These are phyloP conservation scores for Cystobasidiopsis lactophilus DNA, from an alignment of 768 basidiomycete genomes.

Conservation along the genomic window DNA sequence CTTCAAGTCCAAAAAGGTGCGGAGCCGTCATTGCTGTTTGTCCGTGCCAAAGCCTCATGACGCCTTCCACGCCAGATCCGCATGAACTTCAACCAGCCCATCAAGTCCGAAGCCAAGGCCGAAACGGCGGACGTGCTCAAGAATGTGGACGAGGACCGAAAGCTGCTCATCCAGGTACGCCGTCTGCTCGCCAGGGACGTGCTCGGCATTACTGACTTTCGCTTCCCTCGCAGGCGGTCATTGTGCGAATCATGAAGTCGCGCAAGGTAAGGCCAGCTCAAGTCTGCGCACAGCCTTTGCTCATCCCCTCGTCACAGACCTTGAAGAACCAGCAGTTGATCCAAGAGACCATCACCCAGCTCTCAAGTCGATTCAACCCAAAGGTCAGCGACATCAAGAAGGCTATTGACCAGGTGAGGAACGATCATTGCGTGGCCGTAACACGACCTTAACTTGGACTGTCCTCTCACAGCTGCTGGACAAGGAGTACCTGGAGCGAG, in stretches of 20 bases:
- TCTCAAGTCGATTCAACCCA: slow-evolving; percentile 67
- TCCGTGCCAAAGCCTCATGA: neutral
- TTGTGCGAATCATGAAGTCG: slow-evolving; percentile 59
- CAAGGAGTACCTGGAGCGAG: slow-evolving; percentile 93
- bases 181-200: neutral
- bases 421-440: neutral
- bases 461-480: slow-evolving; percentile 74
- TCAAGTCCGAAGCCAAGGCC: slow-evolving; percentile 84
- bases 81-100: slow-evolving; percentile 35
- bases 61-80: slow-evolving; percentile 23
- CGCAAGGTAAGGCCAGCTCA: slow-evolving; percentile 32
- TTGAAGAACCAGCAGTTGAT: slow-evolving; percentile 84
- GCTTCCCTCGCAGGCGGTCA: slow-evolving; percentile 10
- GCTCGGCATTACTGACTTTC: neutral
- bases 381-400: slow-evolving; percentile 95
- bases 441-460: neutral
- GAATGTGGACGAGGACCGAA: slow-evolving; percentile 89
- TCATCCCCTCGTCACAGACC: slow-evolving; percentile 27
- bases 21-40: neutral
- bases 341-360: slow-evolving; percentile 72
- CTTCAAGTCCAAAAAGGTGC: slow-evolving; percentile 3
- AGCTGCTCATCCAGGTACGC: slow-evolving; percentile 58
- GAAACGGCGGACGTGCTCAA: slow-evolving; percentile 75
- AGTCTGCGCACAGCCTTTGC: neutral
- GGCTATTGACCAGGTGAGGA: slow-evolving; percentile 27